Conservation (phyloP, 331 rosid genomes). For the Quercus tomentella region DNA sequence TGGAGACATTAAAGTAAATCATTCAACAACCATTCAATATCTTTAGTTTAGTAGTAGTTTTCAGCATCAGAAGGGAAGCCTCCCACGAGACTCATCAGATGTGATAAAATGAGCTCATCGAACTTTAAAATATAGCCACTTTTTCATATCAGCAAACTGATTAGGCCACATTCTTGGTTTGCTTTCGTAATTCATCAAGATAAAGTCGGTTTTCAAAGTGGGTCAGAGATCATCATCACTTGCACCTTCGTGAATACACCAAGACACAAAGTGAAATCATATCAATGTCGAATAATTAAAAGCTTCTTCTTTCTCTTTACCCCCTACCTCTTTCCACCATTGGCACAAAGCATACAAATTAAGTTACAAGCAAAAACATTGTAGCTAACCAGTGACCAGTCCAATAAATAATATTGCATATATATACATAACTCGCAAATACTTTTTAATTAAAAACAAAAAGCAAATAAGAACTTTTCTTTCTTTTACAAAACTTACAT, state of each 20-base stretch:
- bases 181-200: background rate
- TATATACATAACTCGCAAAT: background rate
- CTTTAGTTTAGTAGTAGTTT: no score
- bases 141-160: no score
- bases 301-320: no score
- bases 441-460: background rate
- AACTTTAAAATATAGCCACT: background rate
- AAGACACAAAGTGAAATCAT: background rate
- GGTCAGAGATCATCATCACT: background rate
- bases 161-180: background rate
- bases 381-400: no score
- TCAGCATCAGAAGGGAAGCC: no score
- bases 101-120: background rate
- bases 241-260: background rate
- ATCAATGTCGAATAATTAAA: background rate
- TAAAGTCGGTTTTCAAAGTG: background rate
- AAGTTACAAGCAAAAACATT: no score
- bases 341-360: no score
- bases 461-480: background rate
- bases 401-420: background rate
- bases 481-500: background rate
- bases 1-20: no score
- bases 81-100: background rate
- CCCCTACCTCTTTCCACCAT: no score
- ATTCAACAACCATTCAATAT: no score